Evolutionary conservation across 179 eudicot species (phyloP), one percentile per base, ranked within the genome.

Genomic region (Silene noctiflora): DNA sequence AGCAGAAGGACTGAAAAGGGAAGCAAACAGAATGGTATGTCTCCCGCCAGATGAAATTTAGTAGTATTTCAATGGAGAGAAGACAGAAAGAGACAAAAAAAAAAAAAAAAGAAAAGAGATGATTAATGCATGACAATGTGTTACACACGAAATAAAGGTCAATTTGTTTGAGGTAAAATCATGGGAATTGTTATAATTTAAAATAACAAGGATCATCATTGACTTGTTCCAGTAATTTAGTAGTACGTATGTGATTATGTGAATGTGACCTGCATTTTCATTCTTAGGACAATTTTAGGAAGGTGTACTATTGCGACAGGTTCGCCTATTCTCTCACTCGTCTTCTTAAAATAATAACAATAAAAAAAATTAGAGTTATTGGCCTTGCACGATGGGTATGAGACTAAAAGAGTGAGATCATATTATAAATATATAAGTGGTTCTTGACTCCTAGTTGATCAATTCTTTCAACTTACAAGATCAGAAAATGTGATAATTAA

Each of bases 21-120:
- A 12, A 46, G 14, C 4, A 11, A 71, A 9, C 3, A 2, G 3
- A 64, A 31, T 35, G 48, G 0, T 56, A 12, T 53, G 24, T 48
- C 29, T 62, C 9, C 14, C 20, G 29, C 1, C 21, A 7, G 74
- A 74, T 67, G 33, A 19, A 60, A 27, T 33, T 17, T 68, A 67
- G 67, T 35, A 42, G 13, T 46, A 13, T 29, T 74, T 19, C 64
- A 73, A 66, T 58, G 73, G 73, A 59, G 59, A 29, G 77, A 73
- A 76, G 73, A 64, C 16, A 14, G 35, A 56, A 56, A 56, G 1
- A 55, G 48, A 42, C 48, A 42, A 42, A 42, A 17, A n/a, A n/a
- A n/a, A n/a, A n/a, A n/a, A n/a, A n/a, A n/a, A n/a, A n/a, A n/a
- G n/a, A n/a, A n/a, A 63, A 61, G 55, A 35, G 72, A 78, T 33